phyloP scores from a whole-genome alignment of 805 yeast species.

The Yamadazyma tumulicola region DNA sequence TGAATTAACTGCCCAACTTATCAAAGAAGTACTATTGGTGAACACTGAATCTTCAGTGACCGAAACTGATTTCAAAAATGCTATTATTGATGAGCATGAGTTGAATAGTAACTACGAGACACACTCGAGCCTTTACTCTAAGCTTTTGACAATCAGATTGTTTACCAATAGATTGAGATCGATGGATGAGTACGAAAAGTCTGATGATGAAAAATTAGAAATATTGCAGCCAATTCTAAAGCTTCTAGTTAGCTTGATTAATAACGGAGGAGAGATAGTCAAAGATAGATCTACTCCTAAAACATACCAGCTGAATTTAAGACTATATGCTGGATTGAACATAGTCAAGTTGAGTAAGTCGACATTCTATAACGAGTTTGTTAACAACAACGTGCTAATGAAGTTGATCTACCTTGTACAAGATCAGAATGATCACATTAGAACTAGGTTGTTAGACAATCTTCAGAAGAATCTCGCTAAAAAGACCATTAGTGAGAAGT shows the following conservation, averaged over 20 bases:
- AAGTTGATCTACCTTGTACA: constrained; percentile 58
- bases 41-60: constrained; percentile 19
- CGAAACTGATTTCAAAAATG: not conserved
- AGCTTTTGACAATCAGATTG: constrained; percentile 3
- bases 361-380: constrained; percentile 48
- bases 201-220: constrained; percentile 29
- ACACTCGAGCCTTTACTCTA: not conserved
- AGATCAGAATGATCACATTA: constrained; percentile 60
- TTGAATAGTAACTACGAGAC: not conserved
- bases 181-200: not conserved
- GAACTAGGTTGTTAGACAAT: constrained; percentile 47
- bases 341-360: constrained; percentile 61
- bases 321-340: constrained; percentile 65
- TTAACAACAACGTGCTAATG: constrained; percentile 50
- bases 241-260: constrained; percentile 60
- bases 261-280: constrained; percentile 77
- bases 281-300: constrained; percentile 55
- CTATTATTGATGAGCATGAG: constrained; percentile 17
- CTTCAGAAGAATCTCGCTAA: constrained; percentile 50
- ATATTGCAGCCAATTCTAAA: constrained; percentile 64
- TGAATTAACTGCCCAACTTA: constrained; percentile 56
- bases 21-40: constrained; percentile 57
- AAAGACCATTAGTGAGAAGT: constrained; percentile 58
- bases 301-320: constrained; percentile 54
- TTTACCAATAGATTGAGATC: constrained; percentile 4